Percentiles rank a stretch among this genome's conserved stretches.
phyloP scores from a whole-genome alignment of 768 basidiomycete species.

The Lactifluus piperatus region DNA sequence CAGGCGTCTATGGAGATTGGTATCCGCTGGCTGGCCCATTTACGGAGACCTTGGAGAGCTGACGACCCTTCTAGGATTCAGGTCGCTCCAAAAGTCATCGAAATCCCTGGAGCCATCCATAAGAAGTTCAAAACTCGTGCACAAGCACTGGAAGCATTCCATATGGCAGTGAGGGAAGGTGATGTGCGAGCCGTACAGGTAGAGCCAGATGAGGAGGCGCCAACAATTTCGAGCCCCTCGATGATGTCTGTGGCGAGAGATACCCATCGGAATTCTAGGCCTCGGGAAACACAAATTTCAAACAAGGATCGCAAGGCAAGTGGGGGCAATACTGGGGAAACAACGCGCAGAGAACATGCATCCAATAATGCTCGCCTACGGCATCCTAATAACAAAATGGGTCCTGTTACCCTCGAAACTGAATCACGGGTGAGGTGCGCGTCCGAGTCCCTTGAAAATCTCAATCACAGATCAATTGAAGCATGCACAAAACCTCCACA shows the following conservation, averaged over 20 bases:
- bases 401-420: not conserved
- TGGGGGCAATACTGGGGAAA: too few relatives aligned
- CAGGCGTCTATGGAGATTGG: slow-evolving; percentile 7
- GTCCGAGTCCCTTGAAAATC: not conserved
- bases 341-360: not conserved
- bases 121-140: slow-evolving; percentile 6
- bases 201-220: not conserved
- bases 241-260: not conserved
- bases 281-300: not conserved
- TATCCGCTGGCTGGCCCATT: slow-evolving; percentile 3
- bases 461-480: not conserved
- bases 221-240: not conserved
- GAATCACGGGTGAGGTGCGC: not conserved
- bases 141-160: slow-evolving; percentile 2
- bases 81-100: slow-evolving; percentile 1
- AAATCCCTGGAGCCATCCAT: slow-evolving; percentile 1
- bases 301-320: not conserved
- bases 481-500: not conserved
- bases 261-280: not conserved
- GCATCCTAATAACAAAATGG: not conserved
- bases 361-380: not conserved
- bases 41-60: not conserved
- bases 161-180: not conserved
- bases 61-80: slow-evolving; percentile 2
- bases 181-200: not conserved